These are phyloP conservation scores for Trebouxia sp. DNA, from an alignment of 139 green algal genomes.

Conservation along the genomic window DNA sequence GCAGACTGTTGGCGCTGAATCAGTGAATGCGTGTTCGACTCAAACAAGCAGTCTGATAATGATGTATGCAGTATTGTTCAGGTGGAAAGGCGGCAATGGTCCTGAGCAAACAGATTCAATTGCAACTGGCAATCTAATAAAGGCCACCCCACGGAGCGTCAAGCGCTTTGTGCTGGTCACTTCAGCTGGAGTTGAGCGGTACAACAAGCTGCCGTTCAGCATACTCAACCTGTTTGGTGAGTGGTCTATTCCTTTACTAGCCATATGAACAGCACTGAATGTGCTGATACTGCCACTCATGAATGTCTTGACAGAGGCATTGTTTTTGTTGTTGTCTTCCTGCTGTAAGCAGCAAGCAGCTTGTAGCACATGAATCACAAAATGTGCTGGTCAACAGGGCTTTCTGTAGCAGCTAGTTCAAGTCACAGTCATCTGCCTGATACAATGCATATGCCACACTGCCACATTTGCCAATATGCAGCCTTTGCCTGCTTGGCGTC, in stretches of 20 bases:
- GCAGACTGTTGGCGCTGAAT: not conserved
- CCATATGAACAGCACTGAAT: not conserved
- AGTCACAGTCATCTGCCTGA: too few species aligned
- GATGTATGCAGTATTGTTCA: slow-evolving; percentile 31
- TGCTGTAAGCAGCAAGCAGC: not conserved
- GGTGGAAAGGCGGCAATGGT: slow-evolving; percentile 86
- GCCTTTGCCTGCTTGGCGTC: too few species aligned
- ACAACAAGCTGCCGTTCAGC: slow-evolving; percentile 66
- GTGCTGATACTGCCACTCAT: too few species aligned
- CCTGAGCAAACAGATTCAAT: slow-evolving; percentile 80
- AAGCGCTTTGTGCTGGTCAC: slow-evolving; percentile 88
- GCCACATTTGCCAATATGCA: too few species aligned
- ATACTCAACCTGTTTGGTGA: slow-evolving; percentile 94
- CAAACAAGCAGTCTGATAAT: not conserved
- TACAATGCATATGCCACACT: too few species aligned
- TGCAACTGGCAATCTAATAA: slow-evolving; percentile 77
- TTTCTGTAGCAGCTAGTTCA: too few species aligned
- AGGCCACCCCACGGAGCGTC: slow-evolving; percentile 47
- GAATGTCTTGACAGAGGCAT: too few species aligned
- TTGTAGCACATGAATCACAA: too few species aligned
- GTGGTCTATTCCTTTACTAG: not conserved
- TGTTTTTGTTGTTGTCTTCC: not conserved
- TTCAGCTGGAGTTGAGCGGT: slow-evolving; percentile 84
- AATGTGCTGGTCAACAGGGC: too few species aligned
- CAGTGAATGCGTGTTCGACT: not conserved